Conservation (phyloP, 345 rosid species). For the Pistacia vera region DNA sequence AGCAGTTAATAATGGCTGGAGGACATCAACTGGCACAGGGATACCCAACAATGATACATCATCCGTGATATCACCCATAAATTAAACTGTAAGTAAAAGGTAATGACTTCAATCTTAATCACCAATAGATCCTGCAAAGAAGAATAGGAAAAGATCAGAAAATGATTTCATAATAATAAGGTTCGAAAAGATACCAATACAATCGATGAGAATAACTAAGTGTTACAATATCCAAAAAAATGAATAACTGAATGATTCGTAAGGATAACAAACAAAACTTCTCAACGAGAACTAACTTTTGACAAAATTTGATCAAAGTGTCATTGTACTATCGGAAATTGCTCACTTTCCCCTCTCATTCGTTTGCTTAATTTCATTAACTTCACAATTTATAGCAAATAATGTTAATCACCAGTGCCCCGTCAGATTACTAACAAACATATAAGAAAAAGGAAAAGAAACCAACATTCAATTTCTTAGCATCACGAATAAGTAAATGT, state of each 20-base stretch:
- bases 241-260: too few species aligned
- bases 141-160: background rate
- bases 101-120: background rate
- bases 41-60: background rate
- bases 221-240: too few species aligned
- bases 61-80: conserved; percentile 6
- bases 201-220: too few species aligned
- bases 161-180: background rate
- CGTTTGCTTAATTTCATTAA: background rate
- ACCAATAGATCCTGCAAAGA: conserved; percentile 1
- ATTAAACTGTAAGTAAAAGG: background rate
- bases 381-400: background rate
- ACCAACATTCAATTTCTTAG: background rate
- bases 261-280: background rate
- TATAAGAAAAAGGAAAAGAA: too few species aligned
- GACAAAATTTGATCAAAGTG: too few species aligned
- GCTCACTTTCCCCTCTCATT: background rate
- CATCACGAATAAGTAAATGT: background rate
- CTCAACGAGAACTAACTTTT: too few species aligned
- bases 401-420: too few species aligned
- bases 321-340: background rate
- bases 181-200: background rate
- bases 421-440: too few species aligned
- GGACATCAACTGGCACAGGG: conserved; percentile 28
- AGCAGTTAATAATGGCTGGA: conserved; percentile 43